Percentiles rank a stretch among this genome's conserved stretches.
Conservation (phyloP, 371 early-diverging fungal genomes). For the Mortierella sp. region DNA sequence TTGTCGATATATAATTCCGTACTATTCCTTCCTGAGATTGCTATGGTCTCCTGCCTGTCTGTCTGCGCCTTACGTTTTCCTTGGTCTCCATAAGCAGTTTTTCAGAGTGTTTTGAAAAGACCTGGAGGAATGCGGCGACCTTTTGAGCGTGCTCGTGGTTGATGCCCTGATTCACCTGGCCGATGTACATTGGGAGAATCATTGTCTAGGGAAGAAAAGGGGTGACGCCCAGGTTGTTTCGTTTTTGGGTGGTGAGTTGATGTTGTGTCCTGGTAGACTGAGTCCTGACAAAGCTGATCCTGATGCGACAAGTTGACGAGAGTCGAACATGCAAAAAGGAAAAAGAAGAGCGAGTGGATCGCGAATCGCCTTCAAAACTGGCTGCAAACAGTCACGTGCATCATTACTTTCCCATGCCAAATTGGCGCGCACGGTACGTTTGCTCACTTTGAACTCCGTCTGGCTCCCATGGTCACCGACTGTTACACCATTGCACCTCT, state of each 20-base stretch:
- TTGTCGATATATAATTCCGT: no score
- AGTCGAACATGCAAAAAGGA: background rate
- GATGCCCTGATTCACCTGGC: conserved; percentile 39
- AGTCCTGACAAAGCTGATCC: background rate
- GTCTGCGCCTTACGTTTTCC: conserved; percentile 35
- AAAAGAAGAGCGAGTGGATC: background rate
- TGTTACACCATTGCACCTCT: no score
- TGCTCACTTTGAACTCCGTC: no score
- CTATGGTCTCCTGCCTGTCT: no score
- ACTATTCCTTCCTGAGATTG: background rate
- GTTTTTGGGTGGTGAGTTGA: background rate
- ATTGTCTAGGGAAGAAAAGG: background rate
- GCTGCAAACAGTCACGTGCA: background rate
- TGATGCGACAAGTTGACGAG: background rate
- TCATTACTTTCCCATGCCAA: no score
- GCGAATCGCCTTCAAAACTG: background rate
- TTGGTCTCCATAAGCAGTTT: conserved; percentile 23
- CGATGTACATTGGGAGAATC: conserved; percentile 31
- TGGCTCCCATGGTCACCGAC: no score
- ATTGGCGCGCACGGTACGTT: no score
- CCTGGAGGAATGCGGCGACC: conserved; percentile 16
- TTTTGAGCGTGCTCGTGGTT: conserved; percentile 23
- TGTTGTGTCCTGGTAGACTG: background rate
- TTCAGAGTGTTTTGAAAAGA: conserved; percentile 27
- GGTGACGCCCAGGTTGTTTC: background rate